Evolutionary conservation across 495 filamentous ascomycete species (phyloP).

Genomic region (Xylaria telfairii): DNA sequence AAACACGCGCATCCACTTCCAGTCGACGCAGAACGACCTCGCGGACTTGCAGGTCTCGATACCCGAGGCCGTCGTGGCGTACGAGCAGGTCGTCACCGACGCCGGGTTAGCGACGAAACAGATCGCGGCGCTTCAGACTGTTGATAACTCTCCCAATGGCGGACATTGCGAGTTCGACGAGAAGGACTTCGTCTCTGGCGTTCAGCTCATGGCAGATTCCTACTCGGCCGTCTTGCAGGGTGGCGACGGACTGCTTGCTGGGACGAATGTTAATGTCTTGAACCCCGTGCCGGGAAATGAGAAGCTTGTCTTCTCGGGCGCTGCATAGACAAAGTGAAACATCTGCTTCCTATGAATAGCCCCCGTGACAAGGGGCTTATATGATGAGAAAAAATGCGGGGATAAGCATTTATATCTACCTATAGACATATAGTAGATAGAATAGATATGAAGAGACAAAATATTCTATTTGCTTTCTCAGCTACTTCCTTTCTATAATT

Average conservation of each 20-base stretch:
- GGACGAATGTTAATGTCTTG: constrained; percentile 50
- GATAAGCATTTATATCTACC: no score
- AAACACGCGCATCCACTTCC: constrained; percentile 53
- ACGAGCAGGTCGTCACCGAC: constrained; percentile 45
- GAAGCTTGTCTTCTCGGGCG: constrained; percentile 42
- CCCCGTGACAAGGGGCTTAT: not conserved
- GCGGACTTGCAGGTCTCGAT: constrained; percentile 50
- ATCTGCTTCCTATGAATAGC: not conserved
- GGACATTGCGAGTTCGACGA: constrained; percentile 61
- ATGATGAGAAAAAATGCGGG: not conserved
- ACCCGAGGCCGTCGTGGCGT: constrained; percentile 53
- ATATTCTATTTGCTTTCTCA: not conserved
- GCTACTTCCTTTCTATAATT: not conserved
- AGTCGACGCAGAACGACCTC: constrained; percentile 56
- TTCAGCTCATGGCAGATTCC: constrained; percentile 54
- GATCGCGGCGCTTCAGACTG: constrained; percentile 53
- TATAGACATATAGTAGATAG: not conserved
- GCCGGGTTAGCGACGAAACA: constrained; percentile 43
- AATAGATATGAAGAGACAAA: not conserved
- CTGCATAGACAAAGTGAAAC: constrained; percentile 15
- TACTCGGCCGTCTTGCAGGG: constrained; percentile 54
- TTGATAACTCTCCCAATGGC: constrained; percentile 54
- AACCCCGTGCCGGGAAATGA: constrained; percentile 53
- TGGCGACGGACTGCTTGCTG: constrained; percentile 49
- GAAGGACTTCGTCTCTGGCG: constrained; percentile 52